Evolutionary conservation across 176 grass and related monocot genomes (phyloP), one percentile per base, ranked within the genome.

Genomic region (Ensete ventricosum): DNA sequence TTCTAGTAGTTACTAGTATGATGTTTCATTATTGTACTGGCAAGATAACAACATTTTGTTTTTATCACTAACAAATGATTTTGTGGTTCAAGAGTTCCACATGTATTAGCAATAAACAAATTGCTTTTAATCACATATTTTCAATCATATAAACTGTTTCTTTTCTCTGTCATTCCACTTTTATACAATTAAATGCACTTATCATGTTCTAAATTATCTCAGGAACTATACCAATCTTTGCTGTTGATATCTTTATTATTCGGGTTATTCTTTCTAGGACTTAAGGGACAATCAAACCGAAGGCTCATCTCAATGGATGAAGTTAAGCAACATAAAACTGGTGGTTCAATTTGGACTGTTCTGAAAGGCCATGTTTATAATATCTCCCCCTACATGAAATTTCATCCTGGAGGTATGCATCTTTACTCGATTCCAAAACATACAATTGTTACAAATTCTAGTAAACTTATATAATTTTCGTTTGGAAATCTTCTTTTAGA

Each of bases 311-410:
- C 84, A 75, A 70, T 93, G 24, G 88, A 93, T 52, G 94, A 98
- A 87, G 80, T 98, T 79, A 98, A 91, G 72, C 86, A 93, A 21
- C 90, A 98, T 72, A 93, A 87, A 84, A 77, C 85, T 48, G 90
- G 89, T 63, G 90, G 85, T 62, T 81, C 80, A 63, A 85, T 98
- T 55, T 98, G 90, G 94, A 98, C 90, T n/a, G 82, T 98, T 82
- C 68, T 98, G 26, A 98, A 98, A 87, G 94, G 90, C 16, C 88
- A 80, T 22, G 94, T 98, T 22, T 98, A 98, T 59, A 93, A 98
- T 64, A 89, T 98, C 79, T 87, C 82, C 75, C 88, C 94, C 2
- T 98, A 98, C 71, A 88, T 98, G 86, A 98, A 98, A 85, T 98
- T 93, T 81, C 94, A 93, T 84, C 90, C 90, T 53, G 90, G 94